phyloP scores from a whole-genome alignment of 148 eudicot species.

The Camellia sinensis region DNA sequence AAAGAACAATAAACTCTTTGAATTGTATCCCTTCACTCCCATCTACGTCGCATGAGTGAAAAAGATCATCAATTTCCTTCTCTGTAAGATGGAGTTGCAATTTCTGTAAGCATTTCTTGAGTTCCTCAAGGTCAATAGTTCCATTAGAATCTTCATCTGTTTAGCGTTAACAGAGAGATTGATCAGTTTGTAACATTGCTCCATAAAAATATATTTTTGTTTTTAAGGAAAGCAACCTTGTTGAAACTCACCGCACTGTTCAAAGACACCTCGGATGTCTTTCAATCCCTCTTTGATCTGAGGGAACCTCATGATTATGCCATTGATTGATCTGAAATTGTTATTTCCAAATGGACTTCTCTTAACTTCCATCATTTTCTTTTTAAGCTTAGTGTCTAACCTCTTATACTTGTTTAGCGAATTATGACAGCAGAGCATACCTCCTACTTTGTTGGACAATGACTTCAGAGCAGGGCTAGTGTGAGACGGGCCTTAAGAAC shows the following conservation, averaged over 20 bases:
- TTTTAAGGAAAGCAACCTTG: not conserved
- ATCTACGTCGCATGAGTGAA: conserved; percentile 54
- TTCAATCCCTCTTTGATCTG: conserved; percentile 56
- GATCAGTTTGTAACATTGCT: not conserved
- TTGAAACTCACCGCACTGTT: conserved; percentile 50
- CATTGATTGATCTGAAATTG: conserved; percentile 52
- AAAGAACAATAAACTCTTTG: conserved; percentile 62
- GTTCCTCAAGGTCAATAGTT: conserved; percentile 49
- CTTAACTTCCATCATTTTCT: conserved; percentile 56
- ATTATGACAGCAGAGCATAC: conserved; percentile 37
- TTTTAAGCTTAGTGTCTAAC: conserved; percentile 49
- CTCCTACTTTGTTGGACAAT: conserved; percentile 44
- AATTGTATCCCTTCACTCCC: conserved; percentile 53
- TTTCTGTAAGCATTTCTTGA: conserved; percentile 47
- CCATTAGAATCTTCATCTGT: conserved; percentile 60
- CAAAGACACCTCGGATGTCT: conserved; percentile 47
- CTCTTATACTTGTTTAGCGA: conserved; percentile 44
- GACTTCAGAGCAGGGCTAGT: conserved; percentile 41
- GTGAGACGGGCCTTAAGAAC: conserved; percentile 34
- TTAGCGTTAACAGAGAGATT: not conserved
- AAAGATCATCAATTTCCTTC: conserved; percentile 57
- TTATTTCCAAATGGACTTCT: conserved; percentile 30
- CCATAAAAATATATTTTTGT: no score
- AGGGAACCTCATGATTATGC: conserved; percentile 66
- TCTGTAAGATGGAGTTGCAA: conserved; percentile 34